Conservation (phyloP, 805 yeast genomes). For the Soucietia sequanensis region DNA sequence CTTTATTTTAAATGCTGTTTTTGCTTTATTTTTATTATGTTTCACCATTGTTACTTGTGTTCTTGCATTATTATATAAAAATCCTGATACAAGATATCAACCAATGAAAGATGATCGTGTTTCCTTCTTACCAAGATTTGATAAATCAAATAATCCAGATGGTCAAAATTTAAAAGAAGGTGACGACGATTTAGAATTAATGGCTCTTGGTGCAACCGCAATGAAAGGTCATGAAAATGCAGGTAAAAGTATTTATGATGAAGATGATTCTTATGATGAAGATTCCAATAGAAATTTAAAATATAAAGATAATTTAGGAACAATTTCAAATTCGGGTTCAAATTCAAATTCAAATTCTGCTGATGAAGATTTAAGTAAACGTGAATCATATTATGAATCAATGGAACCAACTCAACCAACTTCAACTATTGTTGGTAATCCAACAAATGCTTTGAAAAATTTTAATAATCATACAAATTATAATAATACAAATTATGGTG, state of each 20-base stretch:
- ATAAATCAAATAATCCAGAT: slow-evolving; percentile 20
- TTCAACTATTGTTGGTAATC: slow-evolving; percentile 43
- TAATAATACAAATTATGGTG: slow-evolving; percentile 5
- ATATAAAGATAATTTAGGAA: slow-evolving; percentile 6
- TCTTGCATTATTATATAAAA: slow-evolving; percentile 78
- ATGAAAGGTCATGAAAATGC: slow-evolving; percentile 58
- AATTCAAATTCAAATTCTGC: neutral
- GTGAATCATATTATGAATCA: slow-evolving; percentile 20
- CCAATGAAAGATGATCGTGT: slow-evolving; percentile 97
- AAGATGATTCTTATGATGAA: slow-evolving; percentile 36
- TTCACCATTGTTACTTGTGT: slow-evolving; percentile 87
- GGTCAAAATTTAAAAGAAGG: slow-evolving; percentile 17
- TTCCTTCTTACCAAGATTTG: slow-evolving; percentile 80
- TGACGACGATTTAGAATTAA: slow-evolving; percentile 57
- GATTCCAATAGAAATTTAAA: slow-evolving; percentile 12
- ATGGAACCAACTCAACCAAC: slow-evolving; percentile 43
- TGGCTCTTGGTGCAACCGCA: slow-evolving; percentile 70
- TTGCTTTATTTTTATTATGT: slow-evolving; percentile 76
- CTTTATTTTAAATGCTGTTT: slow-evolving; percentile 84
- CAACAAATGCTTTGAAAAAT: slow-evolving; percentile 25
- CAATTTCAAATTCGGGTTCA: slow-evolving; percentile 9
- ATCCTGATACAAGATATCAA: slow-evolving; percentile 93
- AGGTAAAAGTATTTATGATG: slow-evolving; percentile 20
- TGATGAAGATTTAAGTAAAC: slow-evolving; percentile 8
- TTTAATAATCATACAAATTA: too few species aligned